Conservation (phyloP, 2,329 filamentous ascomycete species). For the Bipolaris sorokiniana region DNA sequence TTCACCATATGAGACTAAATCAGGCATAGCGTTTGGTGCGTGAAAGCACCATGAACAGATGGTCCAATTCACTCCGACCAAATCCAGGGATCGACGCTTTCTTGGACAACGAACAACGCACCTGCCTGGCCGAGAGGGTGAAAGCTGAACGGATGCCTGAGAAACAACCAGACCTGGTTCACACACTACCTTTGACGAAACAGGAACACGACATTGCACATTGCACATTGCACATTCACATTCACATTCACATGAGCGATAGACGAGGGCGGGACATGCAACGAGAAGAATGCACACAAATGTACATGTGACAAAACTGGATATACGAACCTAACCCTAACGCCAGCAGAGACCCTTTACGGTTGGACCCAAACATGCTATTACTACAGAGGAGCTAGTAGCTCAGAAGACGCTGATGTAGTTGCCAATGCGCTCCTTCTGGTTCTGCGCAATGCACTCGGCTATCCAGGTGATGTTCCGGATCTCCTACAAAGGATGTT, state of each 20-base stretch:
- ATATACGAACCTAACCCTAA: conserved; percentile 42
- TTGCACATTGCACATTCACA: too few species aligned
- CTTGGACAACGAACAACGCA: not conserved
- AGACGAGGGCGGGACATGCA: not conserved
- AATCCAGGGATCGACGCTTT: too few species aligned
- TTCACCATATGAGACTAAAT: not conserved
- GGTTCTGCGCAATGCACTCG: conserved; percentile 99
- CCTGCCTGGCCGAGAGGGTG: not conserved
- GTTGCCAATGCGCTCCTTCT: conserved; percentile 98
- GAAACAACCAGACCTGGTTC: not conserved
- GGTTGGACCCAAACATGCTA: conserved; percentile 36
- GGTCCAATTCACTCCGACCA: not conserved
- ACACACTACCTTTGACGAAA: not conserved
- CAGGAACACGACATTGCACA: not conserved
- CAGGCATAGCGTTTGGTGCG: not conserved
- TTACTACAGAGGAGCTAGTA: conserved; percentile 26
- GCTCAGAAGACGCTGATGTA: conserved; percentile 89
- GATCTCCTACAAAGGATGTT: conserved; percentile 73
- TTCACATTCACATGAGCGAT: not conserved
- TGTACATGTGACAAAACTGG: conserved; percentile 30
- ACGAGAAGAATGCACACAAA: conserved; percentile 8
- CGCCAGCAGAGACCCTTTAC: conserved; percentile 36
- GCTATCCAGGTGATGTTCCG: conserved; percentile 99
- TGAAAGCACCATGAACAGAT: not conserved
- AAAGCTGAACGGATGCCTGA: not conserved